A percentile compares a stretch with the other conserved stretches of the same genome.
These are phyloP conservation scores for Globisporangium carolinianum DNA, from an alignment of 352 stramenopile genomes.

Conservation along the genomic window DNA sequence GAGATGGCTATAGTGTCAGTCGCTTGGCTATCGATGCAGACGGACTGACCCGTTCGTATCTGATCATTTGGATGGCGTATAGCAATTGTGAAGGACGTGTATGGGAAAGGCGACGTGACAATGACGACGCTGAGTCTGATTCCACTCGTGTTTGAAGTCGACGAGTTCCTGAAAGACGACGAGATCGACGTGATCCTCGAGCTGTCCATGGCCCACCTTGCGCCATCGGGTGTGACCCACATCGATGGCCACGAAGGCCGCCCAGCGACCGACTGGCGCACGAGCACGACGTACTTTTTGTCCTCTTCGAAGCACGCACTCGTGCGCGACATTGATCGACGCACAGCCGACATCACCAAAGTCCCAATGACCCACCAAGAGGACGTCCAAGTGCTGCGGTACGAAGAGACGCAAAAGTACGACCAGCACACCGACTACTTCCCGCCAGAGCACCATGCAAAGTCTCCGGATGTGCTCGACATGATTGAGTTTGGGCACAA, in stretches of 20 bases:
- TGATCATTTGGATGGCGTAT: no score
- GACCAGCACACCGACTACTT: slow-evolving; percentile 76
- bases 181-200: slow-evolving; percentile 73
- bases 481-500: slow-evolving; percentile 62
- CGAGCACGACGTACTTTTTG: slow-evolving; percentile 73
- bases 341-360: slow-evolving; percentile 53
- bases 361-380: slow-evolving; percentile 56
- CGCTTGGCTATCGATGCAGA: no score
- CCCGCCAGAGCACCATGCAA: slow-evolving; percentile 27
- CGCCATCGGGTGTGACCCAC: slow-evolving; percentile 50
- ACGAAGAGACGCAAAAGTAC: slow-evolving; percentile 69
- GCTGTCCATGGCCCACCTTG: slow-evolving; percentile 53
- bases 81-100: slow-evolving; percentile 38
- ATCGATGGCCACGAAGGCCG: slow-evolving; percentile 61
- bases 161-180: slow-evolving; percentile 68
- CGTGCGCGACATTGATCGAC: slow-evolving; percentile 52
- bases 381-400: slow-evolving; percentile 62
- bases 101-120: slow-evolving; percentile 33
- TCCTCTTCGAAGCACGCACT: slow-evolving; percentile 33
- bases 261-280: slow-evolving; percentile 62
- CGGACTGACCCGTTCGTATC: no score
- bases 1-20: no score
- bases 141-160: slow-evolving; percentile 61
- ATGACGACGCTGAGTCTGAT: slow-evolving; percentile 60
- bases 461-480: slow-evolving; percentile 31